These are phyloP conservation scores for Boletus reticulatus DNA, from an alignment of 768 basidiomycete species.

Conservation along the genomic window DNA sequence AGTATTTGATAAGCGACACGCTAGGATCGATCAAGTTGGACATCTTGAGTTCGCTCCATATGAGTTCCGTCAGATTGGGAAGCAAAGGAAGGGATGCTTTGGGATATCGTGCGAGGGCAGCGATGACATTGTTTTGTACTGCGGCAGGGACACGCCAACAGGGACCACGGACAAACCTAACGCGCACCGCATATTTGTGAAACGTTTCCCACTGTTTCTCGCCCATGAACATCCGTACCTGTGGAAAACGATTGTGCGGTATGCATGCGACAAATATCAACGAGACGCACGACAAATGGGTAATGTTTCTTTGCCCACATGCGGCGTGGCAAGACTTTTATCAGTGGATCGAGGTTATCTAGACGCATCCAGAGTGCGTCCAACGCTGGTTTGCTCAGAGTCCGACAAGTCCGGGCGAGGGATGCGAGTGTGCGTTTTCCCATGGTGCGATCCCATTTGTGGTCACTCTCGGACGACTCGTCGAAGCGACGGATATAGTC, in stretches of 20 bases:
- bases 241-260: neutral
- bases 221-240: conserved; percentile 26
- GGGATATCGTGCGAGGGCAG: conserved; percentile 11
- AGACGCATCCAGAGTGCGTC: conserved; percentile 30
- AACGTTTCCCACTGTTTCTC: conserved; percentile 28
- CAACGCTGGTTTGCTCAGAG: conserved; percentile 21
- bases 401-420: conserved; percentile 27
- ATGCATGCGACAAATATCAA: neutral
- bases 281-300: conserved; percentile 18
- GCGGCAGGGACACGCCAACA: conserved; percentile 17
- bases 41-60: conserved; percentile 27
- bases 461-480: conserved; percentile 17
- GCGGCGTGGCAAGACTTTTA: conserved; percentile 22
- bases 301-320: conserved; percentile 26
- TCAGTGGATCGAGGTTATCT: conserved; percentile 27
- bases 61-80: conserved; percentile 23
- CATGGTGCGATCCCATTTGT: conserved; percentile 6
- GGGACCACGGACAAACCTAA: conserved; percentile 22
- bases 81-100: conserved; percentile 20
- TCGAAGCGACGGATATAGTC: conserved; percentile 19
- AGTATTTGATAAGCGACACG: conserved; percentile 24
- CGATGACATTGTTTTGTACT: conserved; percentile 18
- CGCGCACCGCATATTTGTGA: conserved; percentile 23
- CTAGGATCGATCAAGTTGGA: conserved; percentile 20
- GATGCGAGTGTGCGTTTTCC: conserved; percentile 26